Evolutionary conservation across 2,329 filamentous ascomycete genomes (phyloP).

Genomic region (Cryphonectria parasitica): DNA sequence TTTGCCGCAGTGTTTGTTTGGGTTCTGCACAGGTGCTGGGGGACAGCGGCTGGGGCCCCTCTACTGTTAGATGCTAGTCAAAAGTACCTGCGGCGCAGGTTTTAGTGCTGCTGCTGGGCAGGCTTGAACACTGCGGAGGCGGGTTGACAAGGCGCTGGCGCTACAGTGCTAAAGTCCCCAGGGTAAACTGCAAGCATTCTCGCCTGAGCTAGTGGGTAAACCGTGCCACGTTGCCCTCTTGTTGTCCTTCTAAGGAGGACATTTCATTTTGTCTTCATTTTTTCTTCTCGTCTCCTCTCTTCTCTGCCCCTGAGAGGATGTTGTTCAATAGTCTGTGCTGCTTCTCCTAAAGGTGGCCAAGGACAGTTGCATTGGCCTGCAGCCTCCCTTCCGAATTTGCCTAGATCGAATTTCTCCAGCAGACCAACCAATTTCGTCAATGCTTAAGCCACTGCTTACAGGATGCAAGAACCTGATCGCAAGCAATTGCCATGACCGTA

Average conservation of each 20-base stretch:
- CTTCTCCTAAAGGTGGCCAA: background rate
- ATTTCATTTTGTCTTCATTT: background rate
- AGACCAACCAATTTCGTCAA: background rate
- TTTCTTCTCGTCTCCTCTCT: accelerated
- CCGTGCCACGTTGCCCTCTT: background rate
- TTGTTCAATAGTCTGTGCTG: background rate
- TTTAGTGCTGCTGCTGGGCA: background rate
- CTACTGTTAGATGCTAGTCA: background rate
- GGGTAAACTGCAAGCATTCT: background rate
- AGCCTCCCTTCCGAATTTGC: background rate
- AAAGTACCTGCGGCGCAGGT: slow-evolving; percentile 1
- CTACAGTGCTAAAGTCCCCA: background rate
- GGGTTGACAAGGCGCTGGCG: background rate
- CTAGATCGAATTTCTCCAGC: background rate
- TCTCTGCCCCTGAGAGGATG: background rate
- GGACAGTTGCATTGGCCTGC: background rate
- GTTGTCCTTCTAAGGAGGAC: background rate
- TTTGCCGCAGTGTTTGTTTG: background rate
- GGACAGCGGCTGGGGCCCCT: background rate
- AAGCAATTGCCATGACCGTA: too few relatives aligned
- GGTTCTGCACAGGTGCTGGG: background rate
- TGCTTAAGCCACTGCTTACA: background rate
- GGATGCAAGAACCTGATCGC: background rate
- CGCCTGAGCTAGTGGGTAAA: background rate
- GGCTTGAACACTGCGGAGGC: background rate